Evolutionary conservation across 176 grass and related monocot genomes (phyloP).

Genomic region (Avena insularis): DNA sequence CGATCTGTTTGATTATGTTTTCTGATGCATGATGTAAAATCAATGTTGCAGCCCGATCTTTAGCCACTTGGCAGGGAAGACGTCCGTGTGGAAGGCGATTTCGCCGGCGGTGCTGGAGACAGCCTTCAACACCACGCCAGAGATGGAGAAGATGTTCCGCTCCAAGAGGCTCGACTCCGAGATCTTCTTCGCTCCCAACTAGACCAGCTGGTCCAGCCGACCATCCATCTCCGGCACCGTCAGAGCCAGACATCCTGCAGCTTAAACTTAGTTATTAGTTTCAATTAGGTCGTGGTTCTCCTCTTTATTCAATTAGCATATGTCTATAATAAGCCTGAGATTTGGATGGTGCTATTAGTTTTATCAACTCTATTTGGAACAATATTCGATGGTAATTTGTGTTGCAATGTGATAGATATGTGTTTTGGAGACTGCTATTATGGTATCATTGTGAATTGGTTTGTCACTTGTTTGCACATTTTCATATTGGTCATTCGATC

Average conservation of each 20-base stretch:
- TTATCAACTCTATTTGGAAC: background rate
- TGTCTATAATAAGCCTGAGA: background rate
- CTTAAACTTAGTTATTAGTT: background rate
- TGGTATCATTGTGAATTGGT: too few relatives aligned
- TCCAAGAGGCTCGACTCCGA: constrained; percentile 20
- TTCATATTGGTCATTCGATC: too few relatives aligned
- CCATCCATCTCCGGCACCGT: background rate
- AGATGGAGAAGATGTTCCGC: constrained; percentile 24
- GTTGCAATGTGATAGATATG: background rate
- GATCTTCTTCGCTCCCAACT: constrained; percentile 14
- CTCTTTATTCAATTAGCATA: background rate
- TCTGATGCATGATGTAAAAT: too few relatives aligned
- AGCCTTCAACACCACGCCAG: background rate
- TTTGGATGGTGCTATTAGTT: background rate
- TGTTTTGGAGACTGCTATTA: background rate
- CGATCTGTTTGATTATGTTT: too few relatives aligned
- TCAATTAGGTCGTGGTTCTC: background rate
- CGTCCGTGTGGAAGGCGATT: background rate
- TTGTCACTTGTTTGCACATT: too few relatives aligned
- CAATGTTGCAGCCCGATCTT: background rate
- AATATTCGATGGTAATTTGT: background rate
- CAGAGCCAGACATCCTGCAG: background rate
- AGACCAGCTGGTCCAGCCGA: background rate
- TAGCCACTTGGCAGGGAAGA: background rate
- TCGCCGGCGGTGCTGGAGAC: background rate